These are phyloP conservation scores for Melanopsichium pennsylvanicum DNA, from an alignment of 1,284 basidiomycete genomes.

Conservation along the genomic window DNA sequence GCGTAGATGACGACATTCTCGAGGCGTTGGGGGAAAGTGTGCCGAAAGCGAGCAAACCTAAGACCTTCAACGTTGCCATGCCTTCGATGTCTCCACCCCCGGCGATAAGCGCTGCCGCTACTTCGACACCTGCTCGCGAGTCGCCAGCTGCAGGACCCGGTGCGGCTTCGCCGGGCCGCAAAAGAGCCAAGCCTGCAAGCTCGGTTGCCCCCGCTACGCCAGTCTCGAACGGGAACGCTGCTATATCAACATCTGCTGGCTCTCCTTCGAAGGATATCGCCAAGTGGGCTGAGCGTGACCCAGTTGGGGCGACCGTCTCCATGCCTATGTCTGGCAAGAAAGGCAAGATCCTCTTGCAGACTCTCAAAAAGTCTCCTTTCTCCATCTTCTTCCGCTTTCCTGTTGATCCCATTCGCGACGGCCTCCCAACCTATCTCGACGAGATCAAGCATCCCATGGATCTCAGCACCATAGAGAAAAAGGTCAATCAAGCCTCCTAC, in stretches of 20 bases:
- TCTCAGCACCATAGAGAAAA: slow-evolving; percentile 81
- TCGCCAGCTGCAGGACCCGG: slow-evolving; percentile 5
- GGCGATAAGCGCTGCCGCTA: background rate
- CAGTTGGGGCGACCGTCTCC: slow-evolving; percentile 40
- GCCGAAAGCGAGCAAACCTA: slow-evolving; percentile 32
- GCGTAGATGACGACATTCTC: slow-evolving; percentile 44
- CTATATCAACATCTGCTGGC: slow-evolving; percentile 2
- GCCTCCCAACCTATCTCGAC: slow-evolving; percentile 90
- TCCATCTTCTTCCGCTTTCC: slow-evolving; percentile 81
- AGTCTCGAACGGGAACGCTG: slow-evolving; percentile 9
- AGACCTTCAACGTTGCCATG: slow-evolving; percentile 11
- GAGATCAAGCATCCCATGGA: slow-evolving; percentile 95
- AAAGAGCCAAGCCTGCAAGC: slow-evolving; percentile 15
- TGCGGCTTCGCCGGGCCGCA: slow-evolving; percentile 13
- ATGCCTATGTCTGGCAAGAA: slow-evolving; percentile 69
- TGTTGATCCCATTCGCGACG: slow-evolving; percentile 77
- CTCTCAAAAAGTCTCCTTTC: slow-evolving; percentile 75
- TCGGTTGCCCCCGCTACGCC: slow-evolving; percentile 7
- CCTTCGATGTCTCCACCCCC: slow-evolving; percentile 15
- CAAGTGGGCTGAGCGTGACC: slow-evolving; percentile 41
- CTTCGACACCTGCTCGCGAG: slow-evolving; percentile 1
- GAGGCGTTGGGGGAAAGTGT: slow-evolving; percentile 33
- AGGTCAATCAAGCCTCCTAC: slow-evolving; percentile 66
- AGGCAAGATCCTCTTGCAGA: slow-evolving; percentile 77
- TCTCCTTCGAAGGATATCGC: slow-evolving; percentile 27